Base-by-base conservation (phyloP, 2,329 filamentous ascomycete species). In the Epichloe sp. region DNA sequence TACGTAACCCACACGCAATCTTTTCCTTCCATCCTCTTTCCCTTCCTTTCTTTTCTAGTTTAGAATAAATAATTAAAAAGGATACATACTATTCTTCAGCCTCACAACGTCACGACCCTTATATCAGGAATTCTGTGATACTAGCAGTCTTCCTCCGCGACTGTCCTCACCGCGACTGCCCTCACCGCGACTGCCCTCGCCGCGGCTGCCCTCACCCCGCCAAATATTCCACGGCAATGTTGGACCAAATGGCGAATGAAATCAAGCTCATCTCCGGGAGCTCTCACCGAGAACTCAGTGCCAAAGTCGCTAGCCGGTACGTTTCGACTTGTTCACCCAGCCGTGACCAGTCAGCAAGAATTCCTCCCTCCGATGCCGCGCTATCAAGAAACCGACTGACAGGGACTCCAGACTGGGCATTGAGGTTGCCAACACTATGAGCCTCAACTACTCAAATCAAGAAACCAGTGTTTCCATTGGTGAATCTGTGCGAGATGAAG, bases 401-500 rank as follows among this genome's bases (percentile, higher is more conserved):
- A 49, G 51, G 12, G 17, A 46, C 17, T 45, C 38, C 65, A 88
- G 85, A 62, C 77, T 88, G 54, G 85, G 85, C 59, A 86, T 88
- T 61, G 81, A 88, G 61, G 77, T 88, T 60, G 83, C 84, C 56
- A 87, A 87, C 72, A 86, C 86, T 45, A 79, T 88, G 73, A 85
- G 84, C 56, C 75, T 91, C 55, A 87, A 90, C 65, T 89, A 90
- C 71, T 90, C 86, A 46, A 91, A 91, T 68, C 85, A 88, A 63
- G 86, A 93, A 66, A 90, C 85, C 48, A 88, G 84, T 59, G 89
- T 97, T 52, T 95, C 89, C 19, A 94, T 96, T 61, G 90, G 91
- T 65, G 91, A 97, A 73, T 94, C 87, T 56, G 91, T 97, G 51
- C 80, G 91, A 70, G 91, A 97, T 67, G 91, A 97, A 77, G 91